Evolutionary conservation across 2,329 filamentous ascomycete genomes (phyloP), one percentile per base, ranked within the genome.

Genomic region (Cladosporium sphaerospermum): DNA sequence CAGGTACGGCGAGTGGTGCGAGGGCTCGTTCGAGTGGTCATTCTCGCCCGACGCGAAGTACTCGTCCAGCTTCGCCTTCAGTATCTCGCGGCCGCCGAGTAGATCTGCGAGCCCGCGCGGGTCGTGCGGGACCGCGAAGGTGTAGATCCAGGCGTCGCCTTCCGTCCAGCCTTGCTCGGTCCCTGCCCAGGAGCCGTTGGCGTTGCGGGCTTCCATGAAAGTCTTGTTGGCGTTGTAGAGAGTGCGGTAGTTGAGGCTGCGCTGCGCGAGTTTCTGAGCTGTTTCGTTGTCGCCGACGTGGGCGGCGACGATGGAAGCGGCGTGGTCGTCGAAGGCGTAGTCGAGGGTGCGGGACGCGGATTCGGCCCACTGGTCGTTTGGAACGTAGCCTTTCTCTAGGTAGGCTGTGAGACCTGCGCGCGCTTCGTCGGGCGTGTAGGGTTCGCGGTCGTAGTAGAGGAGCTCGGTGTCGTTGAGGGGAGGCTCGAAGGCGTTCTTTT

Each of bases 111-210:
- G 62, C 1, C 73, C 74, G 9, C 64, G 59, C 0, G 71, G 61
- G 55, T 77, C 74, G 57, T 77, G 75, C 64, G 75, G 69, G 9
- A 77, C 74, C 44, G 75, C 71, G 57, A 78, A 76, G 0, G 73
- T 75, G 58, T 77, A 78, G n/a, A 75, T 72, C 74, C 74, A 76
- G 45, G 74, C 68, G 56, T 77, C 73, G 11, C 74, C 75, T 60
- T 77, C 75, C 0, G 74, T 75, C 74, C 74, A 77, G 32, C 75
- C 75, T 67, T 72, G 74, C 2, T 68, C 67, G 2, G 63, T 62
- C 36, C 71, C 66, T 0, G 73, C 73, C 69, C 73, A 77, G 1
- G 71, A 69, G 6, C 73, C 73, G 56, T 77, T 77, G 10, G 60
- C 65, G 56, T 78, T 77, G 18, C 70, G 71, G 7, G 74, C 71